These are phyloP conservation scores for Podila epigama DNA, from an alignment of 192 early-diverging fungal species.

Conservation along the genomic window DNA sequence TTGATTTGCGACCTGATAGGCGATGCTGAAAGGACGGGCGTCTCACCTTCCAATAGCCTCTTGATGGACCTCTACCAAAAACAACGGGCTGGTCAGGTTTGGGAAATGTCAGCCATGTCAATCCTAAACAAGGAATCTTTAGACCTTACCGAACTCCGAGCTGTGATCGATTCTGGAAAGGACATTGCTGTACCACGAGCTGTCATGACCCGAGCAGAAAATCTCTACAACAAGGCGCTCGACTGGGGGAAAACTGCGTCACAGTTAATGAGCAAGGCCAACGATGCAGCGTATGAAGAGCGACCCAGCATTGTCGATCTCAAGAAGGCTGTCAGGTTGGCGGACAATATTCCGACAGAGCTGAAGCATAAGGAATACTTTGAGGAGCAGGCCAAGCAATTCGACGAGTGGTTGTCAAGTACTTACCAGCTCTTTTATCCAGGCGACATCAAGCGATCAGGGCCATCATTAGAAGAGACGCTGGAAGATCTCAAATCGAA, in stretches of 20 bases:
- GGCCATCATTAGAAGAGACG: conserved; percentile 16
- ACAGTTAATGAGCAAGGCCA: conserved; percentile 12
- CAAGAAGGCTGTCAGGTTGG: conserved; percentile 18
- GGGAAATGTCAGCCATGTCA: conserved; percentile 25
- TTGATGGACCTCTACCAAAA: conserved; percentile 36
- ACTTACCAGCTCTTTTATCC: conserved; percentile 13
- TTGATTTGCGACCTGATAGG: conserved; percentile 39
- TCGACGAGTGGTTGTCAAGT: conserved; percentile 22
- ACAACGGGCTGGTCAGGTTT: conserved; percentile 16
- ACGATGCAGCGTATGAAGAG: conserved; percentile 25
- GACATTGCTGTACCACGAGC: conserved; percentile 25
- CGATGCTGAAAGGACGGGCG: conserved; percentile 42
- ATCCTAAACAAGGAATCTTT: conserved; percentile 31
- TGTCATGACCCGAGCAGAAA: conserved; percentile 32
- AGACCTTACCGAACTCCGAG: conserved; percentile 40
- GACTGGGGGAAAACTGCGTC: conserved; percentile 30
- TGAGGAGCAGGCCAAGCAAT: conserved; percentile 24
- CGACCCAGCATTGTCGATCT: conserved; percentile 43
- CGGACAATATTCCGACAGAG: conserved; percentile 16
- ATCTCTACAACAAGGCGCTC: conserved; percentile 29
- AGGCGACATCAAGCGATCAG: conserved; percentile 1
- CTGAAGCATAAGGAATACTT: conserved; percentile 22
- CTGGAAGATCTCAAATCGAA: conserved; percentile 38
- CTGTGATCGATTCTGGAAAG: conserved; percentile 31
- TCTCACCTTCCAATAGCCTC: conserved; percentile 41